Base-by-base conservation (phyloP, 2,329 filamentous ascomycete genomes). In the Alternaria arborescens region DNA sequence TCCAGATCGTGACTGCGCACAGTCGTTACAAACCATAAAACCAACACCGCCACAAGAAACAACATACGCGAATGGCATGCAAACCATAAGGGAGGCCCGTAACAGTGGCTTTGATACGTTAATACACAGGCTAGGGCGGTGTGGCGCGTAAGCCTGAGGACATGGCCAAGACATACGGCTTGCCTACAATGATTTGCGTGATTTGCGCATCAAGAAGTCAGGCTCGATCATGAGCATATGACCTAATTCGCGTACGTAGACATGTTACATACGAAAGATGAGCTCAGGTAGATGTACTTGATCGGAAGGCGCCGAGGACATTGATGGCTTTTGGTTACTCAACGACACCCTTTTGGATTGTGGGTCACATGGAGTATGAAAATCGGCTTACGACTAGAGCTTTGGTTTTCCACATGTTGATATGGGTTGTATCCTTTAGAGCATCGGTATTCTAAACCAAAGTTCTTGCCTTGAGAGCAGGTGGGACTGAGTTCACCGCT, bases 131-230 rank as follows among this genome's bases (percentile, higher is more conserved):
- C 12, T 38, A 28, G n/a, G 18, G 32, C 32, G 10, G 5, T 36
- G 40, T 41, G 51, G 38, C 30, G 28, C 41, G 34, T 61, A 52
- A 61, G 58, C 44, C 42, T 14, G 14, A 43, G 34, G 41, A 44
- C 51, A 58, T 24, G 24, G 51, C 61, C 54, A 61, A 64, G 51
- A 58, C 51, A 58, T 32, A 58, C 43, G 42, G 58, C 58, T 52
- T 61, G 53, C 47, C 62, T 57, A 61, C 56, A 20, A 52, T 42
- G 34, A 50, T 24, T 24, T 24, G 20, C 20, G 40, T 24, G 40
- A 24, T 16, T 16, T 18, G 34, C 22, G 28, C 26, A 12, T 40
- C 4, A 11, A 20, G 8, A 16, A 22, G 54, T 32, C 43, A 18
- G 50, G 34, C 16, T 42, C 26, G 6, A 30, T 41, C 30, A 43